Evolutionary conservation across 1,284 basidiomycete species (phyloP), one percentile per base, ranked within the genome.

Genomic region (Trichosporon coremiiforme): DNA sequence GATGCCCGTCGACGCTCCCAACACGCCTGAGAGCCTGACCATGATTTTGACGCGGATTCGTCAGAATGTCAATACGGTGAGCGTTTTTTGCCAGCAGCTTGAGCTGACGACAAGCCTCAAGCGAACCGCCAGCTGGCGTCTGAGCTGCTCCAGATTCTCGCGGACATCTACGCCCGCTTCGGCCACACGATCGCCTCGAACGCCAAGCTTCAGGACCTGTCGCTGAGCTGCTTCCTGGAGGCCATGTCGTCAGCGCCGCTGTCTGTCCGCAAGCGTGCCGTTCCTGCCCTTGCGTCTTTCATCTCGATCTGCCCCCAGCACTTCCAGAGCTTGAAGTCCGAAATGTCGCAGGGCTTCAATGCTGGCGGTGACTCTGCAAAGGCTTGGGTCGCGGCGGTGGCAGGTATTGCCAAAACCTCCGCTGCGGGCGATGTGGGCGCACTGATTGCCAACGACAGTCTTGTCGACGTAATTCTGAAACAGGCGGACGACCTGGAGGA

Each of bases 141-240:
- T 66, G 95, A 98, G 82, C 92, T 92, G 0, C 87, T 98, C 12
- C 91, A 95, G 53, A 95, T 96, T 69, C 86, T 98, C 20, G 90
- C 93, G 9, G 96, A 98, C 79, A 88, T 98, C 72, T 93, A 95
- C 80, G 88, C 88, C 71, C 90, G 95, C 55, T 96, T 96, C 86
- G 91, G 91, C 13, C 84, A 86, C 41, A 70, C 91, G 72, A 84
- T 93, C n/a, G 84, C 89, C 4, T 86, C 87, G 68, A 85, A 88
- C 5, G 80, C 76, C 1, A 66, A 75, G 4, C 74, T 87, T 0
- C 86, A 87, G 69, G 77, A 77, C 15, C 78, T 89, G 17, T 90
- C 93, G 2, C 85, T 97, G 13, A 82, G 86, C 13, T 88, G 90
- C 17, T 88, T 97, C 63, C 88, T 90, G 0, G 90, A 91, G 45